A percentile compares a stretch with the other conserved stretches of the same genome.
Conservation (phyloP, 306 rosid species). For the Datisca glomerata region DNA sequence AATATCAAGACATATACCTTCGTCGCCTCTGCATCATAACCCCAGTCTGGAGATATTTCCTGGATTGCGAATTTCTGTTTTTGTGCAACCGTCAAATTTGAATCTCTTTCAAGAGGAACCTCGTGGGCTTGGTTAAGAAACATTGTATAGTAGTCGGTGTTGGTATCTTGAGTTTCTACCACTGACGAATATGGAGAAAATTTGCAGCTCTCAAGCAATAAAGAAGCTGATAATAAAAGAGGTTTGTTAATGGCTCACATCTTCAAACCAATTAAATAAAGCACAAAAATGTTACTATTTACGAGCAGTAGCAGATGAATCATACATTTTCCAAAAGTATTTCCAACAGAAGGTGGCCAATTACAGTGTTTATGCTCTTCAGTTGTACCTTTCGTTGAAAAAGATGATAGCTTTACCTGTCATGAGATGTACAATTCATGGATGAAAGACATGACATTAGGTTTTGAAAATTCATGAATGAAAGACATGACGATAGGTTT, state of each 20-base stretch:
- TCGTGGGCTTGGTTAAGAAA: slow-evolving; percentile 35
- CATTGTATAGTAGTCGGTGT: slow-evolving; percentile 22
- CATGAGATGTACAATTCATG: slow-evolving; percentile 1
- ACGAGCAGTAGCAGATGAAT: background rate
- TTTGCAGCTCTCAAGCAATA: slow-evolving; percentile 15
- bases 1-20: slow-evolving; percentile 41
- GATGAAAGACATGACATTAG: too few species aligned
- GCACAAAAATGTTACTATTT: background rate
- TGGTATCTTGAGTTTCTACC: slow-evolving; percentile 25
- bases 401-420: slow-evolving; percentile 40
- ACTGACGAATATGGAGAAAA: slow-evolving; percentile 28
- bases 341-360: slow-evolving; percentile 30
- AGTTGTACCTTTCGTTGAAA: slow-evolving; percentile 23
- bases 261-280: slow-evolving; percentile 15
- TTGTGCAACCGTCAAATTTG: slow-evolving; percentile 44
- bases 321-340: slow-evolving; percentile 34
- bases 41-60: slow-evolving; percentile 77
- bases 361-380: slow-evolving; percentile 28
- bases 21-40: slow-evolving; percentile 55
- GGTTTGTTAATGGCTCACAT: too few species aligned
- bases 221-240: slow-evolving; percentile 37
- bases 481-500: too few species aligned
- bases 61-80: slow-evolving; percentile 60
- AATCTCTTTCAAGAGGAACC: slow-evolving; percentile 31
- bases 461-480: background rate